Evolutionary conservation across 495 filamentous ascomycete species (phyloP).

Genomic region (Podospora conica): DNA sequence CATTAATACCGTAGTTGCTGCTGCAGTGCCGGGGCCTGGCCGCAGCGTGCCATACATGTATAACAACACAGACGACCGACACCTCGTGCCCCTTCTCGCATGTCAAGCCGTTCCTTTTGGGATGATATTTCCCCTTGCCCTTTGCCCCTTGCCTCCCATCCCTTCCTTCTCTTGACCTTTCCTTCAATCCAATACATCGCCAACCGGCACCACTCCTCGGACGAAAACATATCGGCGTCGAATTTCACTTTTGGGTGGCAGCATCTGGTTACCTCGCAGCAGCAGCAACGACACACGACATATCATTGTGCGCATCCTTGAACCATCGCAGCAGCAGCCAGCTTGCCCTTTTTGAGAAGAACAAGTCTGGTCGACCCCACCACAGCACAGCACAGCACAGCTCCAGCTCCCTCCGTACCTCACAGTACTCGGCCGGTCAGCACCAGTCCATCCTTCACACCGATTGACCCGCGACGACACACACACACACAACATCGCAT

Average conservation of each 20-base stretch:
- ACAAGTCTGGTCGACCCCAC: background rate
- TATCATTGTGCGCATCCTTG: background rate
- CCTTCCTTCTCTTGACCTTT: background rate
- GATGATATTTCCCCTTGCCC: background rate
- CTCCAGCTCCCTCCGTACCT: conserved; percentile 2
- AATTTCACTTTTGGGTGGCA: background rate
- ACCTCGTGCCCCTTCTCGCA: background rate
- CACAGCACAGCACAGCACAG: background rate
- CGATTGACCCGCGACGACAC: no score
- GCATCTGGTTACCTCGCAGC: background rate
- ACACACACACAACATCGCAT: background rate
- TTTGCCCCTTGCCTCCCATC: background rate
- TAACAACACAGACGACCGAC: conserved; percentile 1
- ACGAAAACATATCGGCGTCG: background rate
- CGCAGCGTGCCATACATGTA: background rate
- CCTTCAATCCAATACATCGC: background rate
- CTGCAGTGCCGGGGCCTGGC: background rate
- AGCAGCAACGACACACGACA: background rate
- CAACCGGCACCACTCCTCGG: background rate
- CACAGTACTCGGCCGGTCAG: background rate
- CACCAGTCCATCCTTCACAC: background rate
- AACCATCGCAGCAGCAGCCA: background rate
- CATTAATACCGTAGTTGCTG: background rate
- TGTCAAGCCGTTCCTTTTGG: no score
- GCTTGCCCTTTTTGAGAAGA: background rate